A percentile compares a stretch with the other conserved stretches of the same genome.
Evolutionary conservation across 73 alveolate genomes (phyloP).

Genomic region (Loxodes magnus): DNA sequence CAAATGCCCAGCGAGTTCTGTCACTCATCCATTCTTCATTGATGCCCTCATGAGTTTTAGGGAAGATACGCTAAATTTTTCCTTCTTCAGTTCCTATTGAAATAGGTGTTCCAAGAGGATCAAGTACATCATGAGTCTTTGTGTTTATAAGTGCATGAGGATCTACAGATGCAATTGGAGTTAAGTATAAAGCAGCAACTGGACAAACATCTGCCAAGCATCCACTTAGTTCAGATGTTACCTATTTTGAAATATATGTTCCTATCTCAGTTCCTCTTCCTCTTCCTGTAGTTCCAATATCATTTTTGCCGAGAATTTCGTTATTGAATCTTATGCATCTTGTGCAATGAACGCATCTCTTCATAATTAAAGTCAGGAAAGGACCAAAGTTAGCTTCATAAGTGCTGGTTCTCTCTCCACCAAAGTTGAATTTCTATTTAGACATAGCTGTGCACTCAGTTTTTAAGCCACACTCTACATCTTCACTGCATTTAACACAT

Average conservation of each 20-base stretch:
- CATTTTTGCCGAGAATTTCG: conserved; percentile 65
- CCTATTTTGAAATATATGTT: conserved; percentile 66
- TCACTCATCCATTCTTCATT: conserved; percentile 85
- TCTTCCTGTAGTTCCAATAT: conserved; percentile 79
- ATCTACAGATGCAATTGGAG: conserved; percentile 72
- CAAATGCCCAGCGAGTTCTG: conserved; percentile 77
- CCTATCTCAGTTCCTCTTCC: conserved; percentile 73
- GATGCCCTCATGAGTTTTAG: conserved; percentile 73
- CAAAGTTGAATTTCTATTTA: conserved; percentile 59
- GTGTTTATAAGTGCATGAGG: conserved; percentile 80
- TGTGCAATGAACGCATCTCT: conserved; percentile 87
- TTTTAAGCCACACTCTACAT: conserved; percentile 88
- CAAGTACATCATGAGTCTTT: conserved; percentile 69
- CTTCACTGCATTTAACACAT: conserved; percentile 85
- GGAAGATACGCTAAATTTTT: conserved; percentile 73
- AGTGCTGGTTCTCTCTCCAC: conserved; percentile 81
- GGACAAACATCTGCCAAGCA: conserved; percentile 83
- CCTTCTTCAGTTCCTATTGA: conserved; percentile 71
- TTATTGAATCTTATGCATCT: conserved; percentile 73
- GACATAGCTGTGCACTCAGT: conserved; percentile 67
- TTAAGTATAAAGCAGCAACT: conserved; percentile 78
- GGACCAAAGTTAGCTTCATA: conserved; percentile 78
- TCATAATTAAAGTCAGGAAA: conserved; percentile 65
- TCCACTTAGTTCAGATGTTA: conserved; percentile 77
- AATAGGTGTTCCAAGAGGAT: conserved; percentile 55